These are phyloP conservation scores for Xylaria sp. DNA, from an alignment of 2,329 filamentous ascomycete genomes.

Conservation along the genomic window DNA sequence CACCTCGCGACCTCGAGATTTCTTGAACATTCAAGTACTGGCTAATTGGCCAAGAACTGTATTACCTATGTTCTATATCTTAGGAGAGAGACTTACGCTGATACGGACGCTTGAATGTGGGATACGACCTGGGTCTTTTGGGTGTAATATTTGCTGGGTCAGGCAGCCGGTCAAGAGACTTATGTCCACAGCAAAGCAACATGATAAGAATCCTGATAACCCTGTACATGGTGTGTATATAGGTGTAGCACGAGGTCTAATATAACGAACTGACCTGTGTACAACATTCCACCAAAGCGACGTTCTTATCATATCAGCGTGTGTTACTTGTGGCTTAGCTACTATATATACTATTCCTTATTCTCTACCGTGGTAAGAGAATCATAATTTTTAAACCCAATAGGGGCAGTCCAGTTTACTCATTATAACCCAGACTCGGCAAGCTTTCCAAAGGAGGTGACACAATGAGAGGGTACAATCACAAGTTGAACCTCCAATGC, in stretches of 20 bases:
- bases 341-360: background rate
- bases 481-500: background rate
- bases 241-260: background rate
- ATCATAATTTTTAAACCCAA: background rate
- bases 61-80: background rate
- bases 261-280: background rate
- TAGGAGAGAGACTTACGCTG: background rate
- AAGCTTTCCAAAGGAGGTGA: background rate
- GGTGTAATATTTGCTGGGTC: background rate
- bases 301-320: background rate
- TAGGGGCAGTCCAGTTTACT: background rate
- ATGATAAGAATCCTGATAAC: no score
- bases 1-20: background rate
- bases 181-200: no score
- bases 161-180: background rate
- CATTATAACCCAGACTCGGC: background rate
- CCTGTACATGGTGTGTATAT: background rate
- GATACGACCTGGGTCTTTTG: background rate
- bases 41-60: background rate
- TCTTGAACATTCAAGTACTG: background rate
- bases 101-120: background rate
- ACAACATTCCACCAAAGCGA: background rate
- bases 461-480: background rate
- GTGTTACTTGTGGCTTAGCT: background rate
- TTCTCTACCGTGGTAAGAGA: background rate